Evolutionary conservation across 495 filamentous ascomycete species (phyloP).

Genomic region (Xylona heveae): DNA sequence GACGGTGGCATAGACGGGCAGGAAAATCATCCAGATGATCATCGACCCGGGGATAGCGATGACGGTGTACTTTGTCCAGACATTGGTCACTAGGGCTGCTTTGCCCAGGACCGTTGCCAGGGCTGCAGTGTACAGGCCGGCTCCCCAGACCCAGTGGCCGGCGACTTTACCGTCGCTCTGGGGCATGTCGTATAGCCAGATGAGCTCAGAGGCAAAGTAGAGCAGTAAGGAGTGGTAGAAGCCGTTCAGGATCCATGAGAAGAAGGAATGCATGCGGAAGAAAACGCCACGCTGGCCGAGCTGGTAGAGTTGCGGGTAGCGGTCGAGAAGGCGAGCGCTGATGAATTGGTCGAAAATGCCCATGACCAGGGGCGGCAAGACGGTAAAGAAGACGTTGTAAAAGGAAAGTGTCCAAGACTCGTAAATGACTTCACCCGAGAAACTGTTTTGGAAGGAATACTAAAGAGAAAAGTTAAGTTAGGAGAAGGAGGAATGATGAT

Average conservation of each 20-base stretch:
- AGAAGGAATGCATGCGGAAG: conserved; percentile 82
- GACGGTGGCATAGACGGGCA: conserved; percentile 76
- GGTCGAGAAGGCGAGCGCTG: conserved; percentile 83
- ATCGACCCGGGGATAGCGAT: conserved; percentile 90
- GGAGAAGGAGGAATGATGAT: conserved; percentile 1
- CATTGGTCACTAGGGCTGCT: conserved; percentile 82
- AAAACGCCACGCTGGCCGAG: conserved; percentile 82
- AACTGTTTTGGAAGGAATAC: conserved; percentile 97
- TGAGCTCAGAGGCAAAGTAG: conserved; percentile 63
- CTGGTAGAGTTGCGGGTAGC: conserved; percentile 91
- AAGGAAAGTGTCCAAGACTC: conserved; percentile 98
- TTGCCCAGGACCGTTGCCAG: conserved; percentile 88
- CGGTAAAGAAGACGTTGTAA: conserved; percentile 98
- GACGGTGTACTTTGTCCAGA: conserved; percentile 97
- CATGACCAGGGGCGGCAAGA: conserved; percentile 81
- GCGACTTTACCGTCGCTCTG: conserved; percentile 53
- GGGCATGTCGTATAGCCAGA: conserved; percentile 60
- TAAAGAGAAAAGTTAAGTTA: conserved; percentile 22
- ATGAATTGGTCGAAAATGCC: conserved; percentile 98
- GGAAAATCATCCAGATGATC: conserved; percentile 74
- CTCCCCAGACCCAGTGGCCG: conserved; percentile 97
- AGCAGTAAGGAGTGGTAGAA: conserved; percentile 91
- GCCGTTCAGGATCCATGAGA: conserved; percentile 78
- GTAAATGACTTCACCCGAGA: conserved; percentile 95
- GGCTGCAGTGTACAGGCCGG: conserved; percentile 72